These are phyloP conservation scores for Suhomyces bribrorum DNA, from an alignment of 1,139 yeast species.

Conservation along the genomic window DNA sequence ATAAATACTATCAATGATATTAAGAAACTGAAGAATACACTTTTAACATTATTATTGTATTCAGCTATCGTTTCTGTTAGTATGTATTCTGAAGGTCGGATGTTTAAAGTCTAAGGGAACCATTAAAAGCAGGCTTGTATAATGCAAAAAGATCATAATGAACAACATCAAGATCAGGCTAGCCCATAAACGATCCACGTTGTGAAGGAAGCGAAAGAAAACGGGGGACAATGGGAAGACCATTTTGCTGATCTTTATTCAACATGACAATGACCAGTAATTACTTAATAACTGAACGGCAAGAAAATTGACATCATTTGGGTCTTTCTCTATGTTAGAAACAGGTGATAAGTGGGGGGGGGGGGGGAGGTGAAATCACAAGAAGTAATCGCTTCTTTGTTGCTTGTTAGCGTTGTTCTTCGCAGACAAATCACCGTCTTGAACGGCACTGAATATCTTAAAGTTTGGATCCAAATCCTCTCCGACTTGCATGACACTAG, in stretches of 20 bases:
- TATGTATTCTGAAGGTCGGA: conserved; percentile 3
- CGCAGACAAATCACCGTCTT: conserved; percentile 72
- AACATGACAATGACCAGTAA: no score
- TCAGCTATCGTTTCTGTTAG: not conserved
- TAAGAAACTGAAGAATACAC: conserved; percentile 1
- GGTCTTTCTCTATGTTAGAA: no score
- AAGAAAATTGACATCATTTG: no score
- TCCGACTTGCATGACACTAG: conserved; percentile 95
- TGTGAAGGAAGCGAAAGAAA: no score
- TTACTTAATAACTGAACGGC: no score
- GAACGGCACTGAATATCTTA: conserved; percentile 93
- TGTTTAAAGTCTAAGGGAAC: not conserved
- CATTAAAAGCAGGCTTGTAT: conserved; percentile 1
- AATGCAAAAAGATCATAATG: conserved; percentile 4
- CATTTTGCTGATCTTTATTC: not conserved
- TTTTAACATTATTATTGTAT: not conserved
- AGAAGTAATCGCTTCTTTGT: conserved; percentile 83
- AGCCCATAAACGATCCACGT: no score
- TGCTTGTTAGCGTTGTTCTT: conserved; percentile 68
- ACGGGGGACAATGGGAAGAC: no score
- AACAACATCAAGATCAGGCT: not conserved
- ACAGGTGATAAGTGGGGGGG: no score
- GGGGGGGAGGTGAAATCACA: no score
- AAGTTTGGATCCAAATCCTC: conserved; percentile 86
- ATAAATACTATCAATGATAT: conserved; percentile 16